Conservation (phyloP, 2,329 filamentous ascomycete species). For the Fusarium hostae region DNA sequence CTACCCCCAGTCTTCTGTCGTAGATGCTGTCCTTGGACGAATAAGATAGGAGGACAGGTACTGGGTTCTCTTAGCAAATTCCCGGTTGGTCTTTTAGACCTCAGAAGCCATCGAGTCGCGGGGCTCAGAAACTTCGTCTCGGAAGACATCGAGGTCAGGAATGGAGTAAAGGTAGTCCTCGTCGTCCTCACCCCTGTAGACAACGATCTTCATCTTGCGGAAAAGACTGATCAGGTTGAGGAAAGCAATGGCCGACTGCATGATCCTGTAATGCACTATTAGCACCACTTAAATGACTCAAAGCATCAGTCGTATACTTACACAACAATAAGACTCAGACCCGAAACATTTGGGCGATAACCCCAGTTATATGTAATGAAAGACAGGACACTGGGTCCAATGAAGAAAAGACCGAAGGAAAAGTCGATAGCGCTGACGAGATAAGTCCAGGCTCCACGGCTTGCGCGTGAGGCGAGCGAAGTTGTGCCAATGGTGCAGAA, state of each 20-base stretch:
- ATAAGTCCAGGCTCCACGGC: constrained; percentile 5
- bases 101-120: constrained; percentile 33
- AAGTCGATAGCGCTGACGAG: constrained; percentile 34
- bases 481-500: constrained; percentile 32
- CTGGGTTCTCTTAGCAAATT: background rate
- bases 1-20: background rate
- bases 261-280: constrained; percentile 7
- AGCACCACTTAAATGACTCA: background rate
- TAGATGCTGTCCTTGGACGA: background rate
- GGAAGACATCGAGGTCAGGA: constrained; percentile 32
- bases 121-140: constrained; percentile 34
- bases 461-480: background rate
- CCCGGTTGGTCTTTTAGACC: background rate
- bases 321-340: constrained; percentile 31
- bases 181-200: constrained; percentile 34
- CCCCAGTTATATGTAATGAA: constrained; percentile 5
- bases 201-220: constrained; percentile 33
- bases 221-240: constrained; percentile 31
- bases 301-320: constrained; percentile 8
- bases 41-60: background rate
- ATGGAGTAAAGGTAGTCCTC: constrained; percentile 17
- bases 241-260: constrained; percentile 27
- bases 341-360: background rate
- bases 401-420: constrained; percentile 29
- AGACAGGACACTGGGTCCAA: constrained; percentile 28